A percentile compares a stretch with the other conserved stretches of the same genome.
Evolutionary conservation across 768 basidiomycete genomes (phyloP).

Genomic region (Mycena vulgaris): DNA sequence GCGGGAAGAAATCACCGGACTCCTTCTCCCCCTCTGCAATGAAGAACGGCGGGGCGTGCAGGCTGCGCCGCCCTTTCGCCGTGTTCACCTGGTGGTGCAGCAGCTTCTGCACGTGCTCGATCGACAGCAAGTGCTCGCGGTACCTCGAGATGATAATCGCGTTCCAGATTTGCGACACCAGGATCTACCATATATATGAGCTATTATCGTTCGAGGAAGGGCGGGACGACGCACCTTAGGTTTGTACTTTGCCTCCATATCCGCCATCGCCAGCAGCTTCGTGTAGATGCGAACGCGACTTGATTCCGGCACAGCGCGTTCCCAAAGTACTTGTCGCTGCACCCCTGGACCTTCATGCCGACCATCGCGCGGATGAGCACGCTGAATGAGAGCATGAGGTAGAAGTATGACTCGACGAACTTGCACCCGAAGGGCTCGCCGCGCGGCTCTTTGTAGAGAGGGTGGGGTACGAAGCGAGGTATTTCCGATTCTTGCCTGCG

Average conservation of each 20-base stretch:
- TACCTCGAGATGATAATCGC: conserved; percentile 99
- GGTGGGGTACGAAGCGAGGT: conserved; percentile 93
- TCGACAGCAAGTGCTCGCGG: conserved; percentile 96
- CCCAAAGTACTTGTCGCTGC: conserved; percentile 92
- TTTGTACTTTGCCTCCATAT: conserved; percentile 99
- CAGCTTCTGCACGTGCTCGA: no score
- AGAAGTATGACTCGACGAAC: conserved; percentile 97
- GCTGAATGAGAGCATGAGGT: conserved; percentile 94
- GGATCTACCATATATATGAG: conserved; percentile 70
- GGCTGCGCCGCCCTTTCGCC: conserved; percentile 71
- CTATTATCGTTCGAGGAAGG: conserved; percentile 6
- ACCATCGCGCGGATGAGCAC: conserved; percentile 93
- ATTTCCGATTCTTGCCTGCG: conserved; percentile 94
- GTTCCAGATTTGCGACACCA: conserved; percentile 99
- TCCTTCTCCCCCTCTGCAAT: no score
- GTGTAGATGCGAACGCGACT: conserved; percentile 96
- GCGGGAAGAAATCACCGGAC: no score
- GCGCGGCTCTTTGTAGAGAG: conserved; percentile 78
- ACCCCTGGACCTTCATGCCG: no score
- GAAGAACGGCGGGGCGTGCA: no score
- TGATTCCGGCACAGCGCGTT: conserved; percentile 90
- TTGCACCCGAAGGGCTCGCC: conserved; percentile 95
- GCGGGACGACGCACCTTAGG: conserved; percentile 80
- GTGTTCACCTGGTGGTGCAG: conserved; percentile 90
- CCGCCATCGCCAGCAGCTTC: conserved; percentile 92